Evolutionary conservation across 441 rosid genomes (phyloP), one percentile per base, ranked within the genome.

Genomic region (Pelargonium myrrhifolium): DNA sequence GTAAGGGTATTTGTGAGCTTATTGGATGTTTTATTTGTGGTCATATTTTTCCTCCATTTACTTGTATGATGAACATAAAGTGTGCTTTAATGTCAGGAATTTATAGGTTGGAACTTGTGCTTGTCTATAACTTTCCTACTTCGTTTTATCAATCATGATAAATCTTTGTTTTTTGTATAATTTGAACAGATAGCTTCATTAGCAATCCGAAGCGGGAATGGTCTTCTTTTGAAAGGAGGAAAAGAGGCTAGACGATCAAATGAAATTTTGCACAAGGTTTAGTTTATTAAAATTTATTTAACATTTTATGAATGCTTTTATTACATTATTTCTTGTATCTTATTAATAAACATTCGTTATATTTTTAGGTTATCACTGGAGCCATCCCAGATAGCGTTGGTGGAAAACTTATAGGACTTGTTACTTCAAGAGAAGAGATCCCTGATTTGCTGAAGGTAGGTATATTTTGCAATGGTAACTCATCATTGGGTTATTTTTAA

Each of bases 151-250:
- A 31, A 20, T 18, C 24, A 55, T 55, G 61, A 55, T 55, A 20
- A 55, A 11, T 26, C 60, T 45, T 75, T 24, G 47, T 55, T 37
- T 73, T 76, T 55, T 47, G 12, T 31, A 63, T 74, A 69, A 62
- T 71, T 75, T 68, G 73, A 79, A 78, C 74, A 95, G 99, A 95
- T 95, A 64, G 97, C 98, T 76, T 87, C 98, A 14, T 80, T 95
- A 75, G 98, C 98, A 55, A 84, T 95, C 73, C 89, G 93, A 24
- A 89, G 99, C 76, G 99, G 99, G 72, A 95, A 92, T 74, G 99
- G 90, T 60, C 90, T 92, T 71, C 87, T 95, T 55, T 72, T 95
- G 78, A 95, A 95, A 79, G 99, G 97, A 65, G 99, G 98, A 67
- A 95, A 90, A 79, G 99, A 95, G 73, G 98, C 99, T 68, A 84